Conservation (phyloP, 1,284 basidiomycete genomes). For the Tilletiaria anomala region DNA sequence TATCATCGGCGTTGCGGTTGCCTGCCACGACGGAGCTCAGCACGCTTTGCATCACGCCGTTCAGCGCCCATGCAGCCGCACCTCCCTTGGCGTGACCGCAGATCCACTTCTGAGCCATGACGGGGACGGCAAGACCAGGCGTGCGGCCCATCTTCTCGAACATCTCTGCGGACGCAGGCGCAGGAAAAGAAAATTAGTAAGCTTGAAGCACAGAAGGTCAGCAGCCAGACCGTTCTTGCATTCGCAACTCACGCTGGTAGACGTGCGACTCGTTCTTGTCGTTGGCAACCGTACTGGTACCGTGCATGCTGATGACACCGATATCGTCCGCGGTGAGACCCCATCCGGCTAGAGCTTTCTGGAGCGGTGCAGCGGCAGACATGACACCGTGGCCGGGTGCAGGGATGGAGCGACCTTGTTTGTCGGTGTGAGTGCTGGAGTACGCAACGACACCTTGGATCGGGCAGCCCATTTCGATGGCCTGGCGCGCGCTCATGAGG, state of each 20-base stretch:
- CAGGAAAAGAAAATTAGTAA: too few relatives aligned
- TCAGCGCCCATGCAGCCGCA: conserved; percentile 89
- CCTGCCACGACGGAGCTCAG: conserved; percentile 81
- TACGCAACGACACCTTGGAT: conserved; percentile 87
- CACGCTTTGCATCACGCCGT: conserved; percentile 77
- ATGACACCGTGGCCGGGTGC: conserved; percentile 35
- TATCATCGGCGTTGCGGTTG: conserved; percentile 63
- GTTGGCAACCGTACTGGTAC: conserved; percentile 91
- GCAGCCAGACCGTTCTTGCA: too few relatives aligned
- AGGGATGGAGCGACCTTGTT: conserved; percentile 84
- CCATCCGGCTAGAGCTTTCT: conserved; percentile 89
- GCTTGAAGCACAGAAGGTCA: too few relatives aligned
- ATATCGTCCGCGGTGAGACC: conserved; percentile 84
- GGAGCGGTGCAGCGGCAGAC: conserved; percentile 50
- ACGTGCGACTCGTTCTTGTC: conserved; percentile 96
- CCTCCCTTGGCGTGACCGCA: conserved; percentile 35
- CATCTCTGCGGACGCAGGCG: too few relatives aligned
- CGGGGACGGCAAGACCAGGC: conserved; percentile 82
- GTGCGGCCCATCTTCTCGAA: conserved; percentile 75
- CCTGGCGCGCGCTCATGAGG: conserved; percentile 89
- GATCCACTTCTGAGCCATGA: conserved; percentile 87
- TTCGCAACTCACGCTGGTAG: conserved; percentile 91
- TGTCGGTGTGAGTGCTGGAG: conserved; percentile 85
- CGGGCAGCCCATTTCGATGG: conserved; percentile 79
- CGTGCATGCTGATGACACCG: conserved; percentile 65